Conservation (phyloP, 2,329 filamentous ascomycete species). For the Westerdykella ornata region DNA sequence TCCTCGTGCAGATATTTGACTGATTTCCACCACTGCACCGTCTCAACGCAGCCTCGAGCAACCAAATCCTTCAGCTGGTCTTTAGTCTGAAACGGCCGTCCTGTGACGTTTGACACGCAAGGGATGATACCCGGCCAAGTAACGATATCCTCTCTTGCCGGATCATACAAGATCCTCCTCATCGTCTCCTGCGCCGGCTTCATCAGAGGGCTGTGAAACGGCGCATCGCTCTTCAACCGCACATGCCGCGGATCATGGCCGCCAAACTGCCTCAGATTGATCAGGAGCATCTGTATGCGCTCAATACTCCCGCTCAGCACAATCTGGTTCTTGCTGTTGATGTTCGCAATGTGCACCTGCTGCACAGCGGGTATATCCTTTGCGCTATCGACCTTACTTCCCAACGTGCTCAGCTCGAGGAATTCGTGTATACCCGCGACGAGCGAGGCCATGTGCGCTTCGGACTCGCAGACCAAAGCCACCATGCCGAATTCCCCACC, state of each 20-base stretch:
- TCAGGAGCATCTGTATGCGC: slow-evolving; percentile 71
- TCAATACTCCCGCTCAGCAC: slow-evolving; percentile 83
- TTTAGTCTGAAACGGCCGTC: slow-evolving; percentile 65
- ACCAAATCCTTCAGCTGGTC: slow-evolving; percentile 72
- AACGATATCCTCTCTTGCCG: slow-evolving; percentile 53
- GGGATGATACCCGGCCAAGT: slow-evolving; percentile 68
- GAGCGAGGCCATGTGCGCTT: slow-evolving; percentile 62
- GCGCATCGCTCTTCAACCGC: slow-evolving; percentile 75
- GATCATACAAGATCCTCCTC: slow-evolving; percentile 58
- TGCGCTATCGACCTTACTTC: slow-evolving; percentile 60
- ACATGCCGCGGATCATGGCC: slow-evolving; percentile 89
- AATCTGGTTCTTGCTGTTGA: slow-evolving; percentile 95
- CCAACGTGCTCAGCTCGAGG: slow-evolving; percentile 60
- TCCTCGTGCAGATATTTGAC: slow-evolving; percentile 84
- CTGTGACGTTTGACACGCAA: slow-evolving; percentile 82
- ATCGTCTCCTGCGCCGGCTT: slow-evolving; percentile 71
- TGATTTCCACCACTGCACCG: slow-evolving; percentile 89
- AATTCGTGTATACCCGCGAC: slow-evolving; percentile 73
- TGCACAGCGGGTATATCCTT: slow-evolving; percentile 68
- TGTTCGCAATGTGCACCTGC: slow-evolving; percentile 84
- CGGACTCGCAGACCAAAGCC: slow-evolving; percentile 74
- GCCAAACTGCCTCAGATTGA: slow-evolving; percentile 80
- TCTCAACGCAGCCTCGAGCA: slow-evolving; percentile 79
- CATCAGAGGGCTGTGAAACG: slow-evolving; percentile 92
- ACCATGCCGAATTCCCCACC: slow-evolving; percentile 85